phyloP scores from a whole-genome alignment of 176 grass and related monocot genomes.

The Pharus latifolius region DNA sequence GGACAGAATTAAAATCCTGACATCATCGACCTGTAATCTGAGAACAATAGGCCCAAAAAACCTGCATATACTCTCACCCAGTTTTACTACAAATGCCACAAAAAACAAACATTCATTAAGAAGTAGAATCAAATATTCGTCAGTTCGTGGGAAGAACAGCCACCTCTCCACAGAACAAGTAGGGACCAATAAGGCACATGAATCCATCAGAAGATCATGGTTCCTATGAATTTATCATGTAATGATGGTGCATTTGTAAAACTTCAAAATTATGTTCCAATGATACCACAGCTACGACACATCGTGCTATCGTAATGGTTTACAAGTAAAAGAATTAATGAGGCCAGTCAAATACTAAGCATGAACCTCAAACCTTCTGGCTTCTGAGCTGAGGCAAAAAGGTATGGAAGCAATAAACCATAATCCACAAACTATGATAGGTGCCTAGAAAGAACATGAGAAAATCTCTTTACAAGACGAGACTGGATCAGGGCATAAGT shows the following conservation, averaged over 20 bases:
- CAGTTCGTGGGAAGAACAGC: not conserved
- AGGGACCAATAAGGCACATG: not conserved
- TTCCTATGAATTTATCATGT: not conserved
- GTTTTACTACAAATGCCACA: too few relatives aligned
- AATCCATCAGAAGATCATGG: not conserved
- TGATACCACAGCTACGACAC: not conserved
- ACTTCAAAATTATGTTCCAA: not conserved
- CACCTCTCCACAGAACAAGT: not conserved
- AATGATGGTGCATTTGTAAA: not conserved
- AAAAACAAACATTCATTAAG: not conserved
- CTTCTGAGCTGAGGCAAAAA: conserved; percentile 3
- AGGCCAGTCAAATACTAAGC: not conserved
- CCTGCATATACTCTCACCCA: too few relatives aligned
- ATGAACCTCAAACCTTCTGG: not conserved
- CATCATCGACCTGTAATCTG: too few relatives aligned
- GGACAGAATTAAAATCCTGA: too few relatives aligned
- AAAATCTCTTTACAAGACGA: conserved; percentile 14
- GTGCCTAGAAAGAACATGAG: not conserved
- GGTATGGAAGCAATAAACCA: not conserved
- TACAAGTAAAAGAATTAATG: not conserved
- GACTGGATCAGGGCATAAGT: not conserved
- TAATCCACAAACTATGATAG: not conserved
- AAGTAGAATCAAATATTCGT: not conserved
- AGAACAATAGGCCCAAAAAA: too few relatives aligned
- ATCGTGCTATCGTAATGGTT: not conserved